Evolutionary conservation across 148 eudicot genomes (phyloP).

Genomic region (Camellia sinensis): DNA sequence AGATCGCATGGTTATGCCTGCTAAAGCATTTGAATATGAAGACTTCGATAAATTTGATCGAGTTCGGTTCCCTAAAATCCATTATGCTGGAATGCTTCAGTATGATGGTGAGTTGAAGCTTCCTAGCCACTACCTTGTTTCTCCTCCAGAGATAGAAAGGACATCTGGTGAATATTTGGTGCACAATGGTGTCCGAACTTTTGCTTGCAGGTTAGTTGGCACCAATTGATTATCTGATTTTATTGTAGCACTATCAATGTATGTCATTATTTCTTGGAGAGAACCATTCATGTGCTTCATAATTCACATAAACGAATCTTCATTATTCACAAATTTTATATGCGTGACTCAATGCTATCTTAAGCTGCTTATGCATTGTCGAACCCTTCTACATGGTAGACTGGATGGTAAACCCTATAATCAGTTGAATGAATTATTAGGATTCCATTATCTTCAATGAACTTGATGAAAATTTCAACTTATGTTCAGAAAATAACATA

Average conservation of each 20-base stretch:
- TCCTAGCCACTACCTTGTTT: conserved; percentile 66
- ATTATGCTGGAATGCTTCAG: conserved; percentile 86
- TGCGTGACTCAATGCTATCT: not conserved
- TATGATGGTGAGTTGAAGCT: conserved; percentile 92
- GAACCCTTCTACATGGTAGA: not conserved
- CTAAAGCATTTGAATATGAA: conserved; percentile 77
- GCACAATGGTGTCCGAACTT: conserved; percentile 75
- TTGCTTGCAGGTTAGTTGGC: conserved; percentile 76
- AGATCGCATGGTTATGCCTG: conserved; percentile 89
- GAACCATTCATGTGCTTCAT: not conserved
- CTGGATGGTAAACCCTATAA: not conserved
- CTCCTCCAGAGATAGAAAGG: conserved; percentile 77
- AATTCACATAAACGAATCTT: not conserved
- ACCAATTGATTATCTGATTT: not conserved
- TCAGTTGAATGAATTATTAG: too few species aligned
- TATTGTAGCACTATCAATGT: not conserved
- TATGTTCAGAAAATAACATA: too few species aligned
- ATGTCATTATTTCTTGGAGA: not conserved
- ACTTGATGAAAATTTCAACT: too few species aligned
- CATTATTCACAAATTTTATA: not conserved
- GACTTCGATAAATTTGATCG: conserved; percentile 79
- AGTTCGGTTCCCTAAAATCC: conserved; percentile 67
- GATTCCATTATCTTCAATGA: too few species aligned
- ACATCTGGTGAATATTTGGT: conserved; percentile 75
- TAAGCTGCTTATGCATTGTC: not conserved